A percentile compares a stretch with the other conserved stretches of the same genome.
phyloP scores from a whole-genome alignment of 176 grass and related monocot genomes.

The Guadua angustifolia region DNA sequence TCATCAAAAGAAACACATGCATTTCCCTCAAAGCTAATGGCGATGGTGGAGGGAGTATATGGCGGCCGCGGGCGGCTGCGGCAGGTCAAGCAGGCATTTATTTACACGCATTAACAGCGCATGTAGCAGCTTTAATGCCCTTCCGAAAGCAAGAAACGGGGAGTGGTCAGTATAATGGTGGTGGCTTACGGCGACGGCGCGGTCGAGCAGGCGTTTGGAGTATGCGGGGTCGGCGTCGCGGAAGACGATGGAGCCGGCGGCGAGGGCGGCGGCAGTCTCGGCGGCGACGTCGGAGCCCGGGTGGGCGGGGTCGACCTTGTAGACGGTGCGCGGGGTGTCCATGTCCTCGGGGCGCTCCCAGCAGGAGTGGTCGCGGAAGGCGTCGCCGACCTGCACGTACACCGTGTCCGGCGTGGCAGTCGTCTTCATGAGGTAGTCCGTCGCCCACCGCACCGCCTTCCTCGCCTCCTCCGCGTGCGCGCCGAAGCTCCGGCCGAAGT shows the following conservation, averaged over 20 bases:
- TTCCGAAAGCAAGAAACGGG: too few relatives aligned
- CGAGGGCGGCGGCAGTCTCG: conserved; percentile 86
- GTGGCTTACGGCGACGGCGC: conserved; percentile 64
- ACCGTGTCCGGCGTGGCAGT: conserved; percentile 69
- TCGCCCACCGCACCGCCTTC: conserved; percentile 74
- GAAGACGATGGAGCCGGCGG: conserved; percentile 90
- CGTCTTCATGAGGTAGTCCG: conserved; percentile 78
- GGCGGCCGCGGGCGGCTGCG: too few relatives aligned
- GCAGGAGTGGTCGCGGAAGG: conserved; percentile 72
- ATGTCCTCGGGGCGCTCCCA: conserved; percentile 98
- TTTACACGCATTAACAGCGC: too few relatives aligned
- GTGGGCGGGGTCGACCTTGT: conserved; percentile 76
- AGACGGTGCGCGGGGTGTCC: conserved; percentile 89
- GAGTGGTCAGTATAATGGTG: too few relatives aligned
- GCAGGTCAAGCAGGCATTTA: too few relatives aligned
- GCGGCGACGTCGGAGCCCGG: conserved; percentile 90
- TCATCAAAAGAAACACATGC: too few relatives aligned
- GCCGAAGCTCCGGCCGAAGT: conserved; percentile 77
- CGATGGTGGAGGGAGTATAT: too few relatives aligned
- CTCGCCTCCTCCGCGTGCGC: conserved; percentile 65
- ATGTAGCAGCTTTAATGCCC: too few relatives aligned
- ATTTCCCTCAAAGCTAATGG: too few relatives aligned
- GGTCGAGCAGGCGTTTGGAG: conserved; percentile 76
- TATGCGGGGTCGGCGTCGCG: conserved; percentile 74
- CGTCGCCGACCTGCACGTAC: conserved; percentile 92